phyloP scores from a whole-genome alignment of 208 protist genomes.

The Leishmania amazonensis region DNA sequence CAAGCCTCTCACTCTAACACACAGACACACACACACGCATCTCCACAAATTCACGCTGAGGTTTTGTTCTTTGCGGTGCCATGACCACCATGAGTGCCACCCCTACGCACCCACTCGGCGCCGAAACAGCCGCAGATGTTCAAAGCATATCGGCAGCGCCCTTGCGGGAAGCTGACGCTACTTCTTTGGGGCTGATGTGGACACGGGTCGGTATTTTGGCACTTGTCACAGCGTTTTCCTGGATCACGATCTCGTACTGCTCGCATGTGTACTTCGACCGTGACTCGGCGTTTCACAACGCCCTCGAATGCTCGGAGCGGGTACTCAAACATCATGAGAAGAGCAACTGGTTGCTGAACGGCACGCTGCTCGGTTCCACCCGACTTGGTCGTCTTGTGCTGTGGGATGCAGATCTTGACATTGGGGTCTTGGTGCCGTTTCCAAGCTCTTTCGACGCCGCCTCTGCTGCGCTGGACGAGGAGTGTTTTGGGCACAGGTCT shows the following conservation, averaged over 20 bases:
- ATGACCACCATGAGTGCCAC: neutral
- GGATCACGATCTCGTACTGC: slow-evolving; percentile 72
- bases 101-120: neutral
- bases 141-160: neutral
- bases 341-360: slow-evolving; percentile 75
- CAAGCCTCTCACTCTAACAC: neutral
- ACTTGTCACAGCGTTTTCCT: slow-evolving; percentile 55
- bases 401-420: slow-evolving; percentile 87
- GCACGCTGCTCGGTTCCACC: slow-evolving; percentile 74
- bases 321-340: slow-evolving; percentile 42
- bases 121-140: neutral
- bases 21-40: neutral
- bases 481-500: slow-evolving; percentile 58
- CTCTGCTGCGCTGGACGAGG: slow-evolving; percentile 30
- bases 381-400: slow-evolving; percentile 74
- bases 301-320: slow-evolving; percentile 56
- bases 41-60: neutral
- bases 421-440: slow-evolving; percentile 50
- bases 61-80: neutral
- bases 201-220: slow-evolving; percentile 48
- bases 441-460: slow-evolving; percentile 38
- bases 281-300: slow-evolving; percentile 59
- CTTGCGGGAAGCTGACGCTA: neutral
- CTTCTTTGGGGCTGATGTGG: slow-evolving; percentile 33
- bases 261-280: slow-evolving; percentile 76